Evolutionary conservation across 2,329 filamentous ascomycete species (phyloP).

Genomic region (Trichoderma breve): DNA sequence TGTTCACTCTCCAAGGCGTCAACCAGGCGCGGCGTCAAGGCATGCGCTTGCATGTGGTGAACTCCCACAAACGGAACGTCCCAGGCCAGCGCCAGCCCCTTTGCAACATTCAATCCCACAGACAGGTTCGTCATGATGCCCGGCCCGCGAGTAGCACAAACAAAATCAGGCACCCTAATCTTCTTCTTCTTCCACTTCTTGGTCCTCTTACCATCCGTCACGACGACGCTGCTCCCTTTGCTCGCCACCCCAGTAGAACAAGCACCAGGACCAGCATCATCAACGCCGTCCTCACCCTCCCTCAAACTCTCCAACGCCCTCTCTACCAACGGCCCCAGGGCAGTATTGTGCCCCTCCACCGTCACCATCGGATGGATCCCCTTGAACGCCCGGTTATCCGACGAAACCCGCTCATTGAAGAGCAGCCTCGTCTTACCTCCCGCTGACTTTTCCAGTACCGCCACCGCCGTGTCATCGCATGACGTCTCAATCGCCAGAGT

Average conservation of each 20-base stretch:
- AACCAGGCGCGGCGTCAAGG: slow-evolving; percentile 79
- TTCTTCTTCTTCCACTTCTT: slow-evolving; percentile 10
- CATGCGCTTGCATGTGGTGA: slow-evolving; percentile 97
- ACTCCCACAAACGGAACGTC: slow-evolving; percentile 78
- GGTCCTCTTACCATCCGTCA: not conserved
- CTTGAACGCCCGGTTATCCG: slow-evolving; percentile 69
- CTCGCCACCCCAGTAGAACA: not conserved
- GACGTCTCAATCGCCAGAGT: slow-evolving; percentile 78
- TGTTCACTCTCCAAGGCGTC: slow-evolving; percentile 42
- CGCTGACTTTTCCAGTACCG: slow-evolving; percentile 66
- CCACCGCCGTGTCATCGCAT: slow-evolving; percentile 91
- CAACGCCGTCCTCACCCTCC: slow-evolving; percentile 16
- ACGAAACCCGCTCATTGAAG: slow-evolving; percentile 79
- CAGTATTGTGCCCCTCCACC: slow-evolving; percentile 70
- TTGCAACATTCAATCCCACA: slow-evolving; percentile 78
- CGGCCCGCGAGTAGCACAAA: slow-evolving; percentile 87
- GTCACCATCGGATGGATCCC: slow-evolving; percentile 80
- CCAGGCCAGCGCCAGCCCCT: slow-evolving; percentile 83
- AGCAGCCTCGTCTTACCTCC: slow-evolving; percentile 55
- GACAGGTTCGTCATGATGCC: slow-evolving; percentile 80
- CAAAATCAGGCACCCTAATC: slow-evolving; percentile 66
- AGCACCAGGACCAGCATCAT: not conserved
- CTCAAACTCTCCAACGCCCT: slow-evolving; percentile 59
- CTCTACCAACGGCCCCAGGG: slow-evolving; percentile 66
- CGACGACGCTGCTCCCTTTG: slow-evolving; percentile 14